Conservation (phyloP, 1,284 basidiomycete genomes). For the Cystobasidium pallidum region DNA sequence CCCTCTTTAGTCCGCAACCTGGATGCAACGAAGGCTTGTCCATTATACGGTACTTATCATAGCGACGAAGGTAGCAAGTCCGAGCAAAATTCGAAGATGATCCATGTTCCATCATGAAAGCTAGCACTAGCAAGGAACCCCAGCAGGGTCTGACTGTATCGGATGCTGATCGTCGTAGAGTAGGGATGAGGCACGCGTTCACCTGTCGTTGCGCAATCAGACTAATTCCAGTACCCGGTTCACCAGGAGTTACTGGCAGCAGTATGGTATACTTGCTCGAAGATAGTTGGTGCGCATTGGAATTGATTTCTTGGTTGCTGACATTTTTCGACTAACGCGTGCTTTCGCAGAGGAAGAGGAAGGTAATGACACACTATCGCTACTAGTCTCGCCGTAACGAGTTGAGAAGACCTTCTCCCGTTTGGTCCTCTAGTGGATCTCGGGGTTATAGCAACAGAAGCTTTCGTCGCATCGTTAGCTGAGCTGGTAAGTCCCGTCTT, state of each 20-base stretch:
- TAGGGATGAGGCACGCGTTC: slow-evolving; percentile 4
- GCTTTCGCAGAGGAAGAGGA: slow-evolving; percentile 33
- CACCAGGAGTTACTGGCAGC: slow-evolving; percentile 34
- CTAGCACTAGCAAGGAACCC: slow-evolving; percentile 11
- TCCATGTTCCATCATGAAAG: not conserved
- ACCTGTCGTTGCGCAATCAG: not conserved
- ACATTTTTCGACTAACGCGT: too few relatives aligned
- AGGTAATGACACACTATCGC: slow-evolving; percentile 5
- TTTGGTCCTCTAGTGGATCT: slow-evolving; percentile 14
- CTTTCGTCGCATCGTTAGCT: slow-evolving; percentile 38
- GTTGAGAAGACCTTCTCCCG: not conserved
- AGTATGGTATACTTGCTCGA: slow-evolving; percentile 38
- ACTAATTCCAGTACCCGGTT: not conserved
- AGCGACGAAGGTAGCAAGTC: not conserved
- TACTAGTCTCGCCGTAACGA: not conserved
- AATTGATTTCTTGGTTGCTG: not conserved
- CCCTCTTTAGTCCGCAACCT: too few relatives aligned
- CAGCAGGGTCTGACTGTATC: not conserved
- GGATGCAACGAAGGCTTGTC: too few relatives aligned
- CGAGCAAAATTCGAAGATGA: not conserved
- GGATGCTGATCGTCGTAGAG: slow-evolving; percentile 10
- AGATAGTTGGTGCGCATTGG: slow-evolving; percentile 28
- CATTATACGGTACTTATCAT: not conserved
- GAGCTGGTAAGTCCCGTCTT: slow-evolving; percentile 33
- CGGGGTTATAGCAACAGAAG: slow-evolving; percentile 40